Percentiles rank a stretch among this genome's conserved stretches.
phyloP scores from a whole-genome alignment of 2,329 filamentous ascomycete species.

The Hymenotorrendiella dingleyae region DNA sequence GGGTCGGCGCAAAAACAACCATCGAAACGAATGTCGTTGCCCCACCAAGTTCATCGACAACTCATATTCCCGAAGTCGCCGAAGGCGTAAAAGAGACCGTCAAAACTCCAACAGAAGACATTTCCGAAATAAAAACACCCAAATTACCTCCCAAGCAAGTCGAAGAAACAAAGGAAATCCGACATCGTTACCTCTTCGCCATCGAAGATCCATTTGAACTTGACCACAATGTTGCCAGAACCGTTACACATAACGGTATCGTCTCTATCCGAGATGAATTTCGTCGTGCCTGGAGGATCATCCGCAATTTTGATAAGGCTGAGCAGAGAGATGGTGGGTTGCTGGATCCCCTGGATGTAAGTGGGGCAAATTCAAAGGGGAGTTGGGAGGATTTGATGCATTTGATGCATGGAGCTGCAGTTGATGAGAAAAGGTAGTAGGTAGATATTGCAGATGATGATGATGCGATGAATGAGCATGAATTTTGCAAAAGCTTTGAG shows the following conservation, averaged over 20 bases:
- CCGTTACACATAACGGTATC: constrained; percentile 77
- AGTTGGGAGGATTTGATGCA: constrained; percentile 19
- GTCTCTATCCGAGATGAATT: constrained; percentile 81
- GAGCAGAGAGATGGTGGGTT: constrained; percentile 19
- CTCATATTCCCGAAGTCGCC: constrained; percentile 2
- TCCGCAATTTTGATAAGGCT: constrained; percentile 45
- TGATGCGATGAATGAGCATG: too few species aligned
- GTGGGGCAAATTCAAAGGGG: constrained; percentile 8
- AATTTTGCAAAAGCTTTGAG: too few species aligned
- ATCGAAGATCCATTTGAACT: constrained; percentile 90
- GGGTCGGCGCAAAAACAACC: constrained; percentile 75
- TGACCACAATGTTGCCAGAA: constrained; percentile 82
- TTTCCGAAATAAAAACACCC: constrained; percentile 4
- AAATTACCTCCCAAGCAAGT: constrained; percentile 15
- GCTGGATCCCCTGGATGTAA: constrained; percentile 16
- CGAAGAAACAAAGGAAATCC: constrained; percentile 54
- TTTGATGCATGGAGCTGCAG: constrained; percentile 27
- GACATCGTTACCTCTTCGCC: constrained; percentile 76
- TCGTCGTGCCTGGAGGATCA: constrained; percentile 69
- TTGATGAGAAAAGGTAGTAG: too few species aligned
- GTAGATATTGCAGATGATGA: too few species aligned
- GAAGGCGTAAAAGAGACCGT: background rate
- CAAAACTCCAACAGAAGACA: background rate
- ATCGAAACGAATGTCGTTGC: constrained; percentile 43
- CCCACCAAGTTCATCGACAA: constrained; percentile 20